These are phyloP conservation scores for Epichloe elymi DNA, from an alignment of 2,329 filamentous ascomycete species.

Conservation along the genomic window DNA sequence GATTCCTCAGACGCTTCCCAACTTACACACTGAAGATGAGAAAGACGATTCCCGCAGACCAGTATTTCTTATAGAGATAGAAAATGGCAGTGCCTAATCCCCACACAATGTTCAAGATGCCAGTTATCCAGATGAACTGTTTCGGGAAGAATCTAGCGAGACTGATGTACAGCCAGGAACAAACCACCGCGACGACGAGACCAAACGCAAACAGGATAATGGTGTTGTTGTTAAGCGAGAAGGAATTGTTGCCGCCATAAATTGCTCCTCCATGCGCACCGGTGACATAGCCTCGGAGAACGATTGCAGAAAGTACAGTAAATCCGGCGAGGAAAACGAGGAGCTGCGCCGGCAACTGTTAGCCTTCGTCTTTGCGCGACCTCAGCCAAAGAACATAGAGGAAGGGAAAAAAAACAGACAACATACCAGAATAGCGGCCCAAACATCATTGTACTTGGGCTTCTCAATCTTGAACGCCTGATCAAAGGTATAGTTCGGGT, in stretches of 20 bases:
- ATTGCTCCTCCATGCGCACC: constrained; percentile 57
- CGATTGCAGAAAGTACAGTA: constrained; percentile 60
- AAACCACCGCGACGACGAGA: constrained; percentile 56
- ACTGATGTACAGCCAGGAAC: constrained; percentile 68
- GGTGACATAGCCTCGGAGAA: constrained; percentile 59
- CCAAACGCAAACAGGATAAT: constrained; percentile 75
- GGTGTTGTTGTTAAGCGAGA: constrained; percentile 66
- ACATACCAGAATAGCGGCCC: constrained; percentile 68
- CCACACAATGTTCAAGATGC: constrained; percentile 74
- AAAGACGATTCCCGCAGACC: constrained; percentile 77
- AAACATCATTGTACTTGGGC: constrained; percentile 83
- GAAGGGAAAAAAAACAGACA: not conserved
- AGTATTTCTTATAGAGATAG: constrained; percentile 67
- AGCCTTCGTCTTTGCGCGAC: not conserved
- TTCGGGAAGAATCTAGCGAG: constrained; percentile 68
- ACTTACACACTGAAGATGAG: constrained; percentile 45
- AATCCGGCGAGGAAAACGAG: constrained; percentile 61
- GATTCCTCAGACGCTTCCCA: not conserved
- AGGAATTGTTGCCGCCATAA: constrained; percentile 53
- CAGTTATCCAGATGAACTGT: constrained; percentile 84
- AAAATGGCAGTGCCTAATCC: constrained; percentile 79
- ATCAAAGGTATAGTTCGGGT: constrained; percentile 51
- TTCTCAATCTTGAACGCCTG: constrained; percentile 69
- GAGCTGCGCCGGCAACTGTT: constrained; percentile 32
- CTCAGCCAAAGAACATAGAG: too few species aligned